phyloP scores from a whole-genome alignment of 2,329 filamentous ascomycete genomes.

The Aspergillus puulaauensis region DNA sequence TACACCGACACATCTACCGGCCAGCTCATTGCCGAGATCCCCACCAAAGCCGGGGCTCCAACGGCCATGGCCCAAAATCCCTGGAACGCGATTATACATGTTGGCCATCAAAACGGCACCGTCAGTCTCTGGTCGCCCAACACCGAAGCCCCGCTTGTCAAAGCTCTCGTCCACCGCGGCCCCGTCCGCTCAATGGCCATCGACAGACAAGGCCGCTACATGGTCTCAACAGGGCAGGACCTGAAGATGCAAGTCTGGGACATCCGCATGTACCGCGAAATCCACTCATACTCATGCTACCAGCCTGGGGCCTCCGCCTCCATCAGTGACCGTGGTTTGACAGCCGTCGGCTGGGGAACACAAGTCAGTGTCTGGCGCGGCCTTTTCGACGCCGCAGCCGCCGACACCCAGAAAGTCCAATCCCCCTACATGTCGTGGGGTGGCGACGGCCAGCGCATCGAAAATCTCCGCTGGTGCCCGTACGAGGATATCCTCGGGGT shows the following conservation, averaged over 20 bases:
- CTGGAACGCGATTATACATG: constrained; percentile 86
- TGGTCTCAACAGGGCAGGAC: constrained; percentile 91
- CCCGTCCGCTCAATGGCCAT: constrained; percentile 83
- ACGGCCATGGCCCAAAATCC: constrained; percentile 85
- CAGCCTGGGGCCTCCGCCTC: constrained; percentile 79
- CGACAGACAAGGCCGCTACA: constrained; percentile 88
- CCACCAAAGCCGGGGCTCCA: constrained; percentile 80
- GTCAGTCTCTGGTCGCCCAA: constrained; percentile 97
- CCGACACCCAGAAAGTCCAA: constrained; percentile 75
- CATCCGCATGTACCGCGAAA: constrained; percentile 87
- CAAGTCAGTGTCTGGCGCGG: constrained; percentile 88
- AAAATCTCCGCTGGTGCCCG: constrained; percentile 86
- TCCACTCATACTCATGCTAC: constrained; percentile 82
- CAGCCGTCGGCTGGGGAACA: constrained; percentile 88
- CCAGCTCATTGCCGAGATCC: constrained; percentile 79
- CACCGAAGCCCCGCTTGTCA: constrained; percentile 79
- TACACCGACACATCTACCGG: constrained; percentile 96
- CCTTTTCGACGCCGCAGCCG: constrained; percentile 71
- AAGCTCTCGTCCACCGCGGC: constrained; percentile 83
- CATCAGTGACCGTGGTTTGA: constrained; percentile 85
- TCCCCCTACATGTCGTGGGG: constrained; percentile 94
- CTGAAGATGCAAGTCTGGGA: constrained; percentile 94
- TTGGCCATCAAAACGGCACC: constrained; percentile 91
- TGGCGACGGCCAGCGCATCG: constrained; percentile 76
- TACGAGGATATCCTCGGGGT: constrained; percentile 91